A percentile compares a stretch with the other conserved stretches of the same genome.
phyloP scores from a whole-genome alignment of 2,329 filamentous ascomycete genomes.

The Xylaria sp. region DNA sequence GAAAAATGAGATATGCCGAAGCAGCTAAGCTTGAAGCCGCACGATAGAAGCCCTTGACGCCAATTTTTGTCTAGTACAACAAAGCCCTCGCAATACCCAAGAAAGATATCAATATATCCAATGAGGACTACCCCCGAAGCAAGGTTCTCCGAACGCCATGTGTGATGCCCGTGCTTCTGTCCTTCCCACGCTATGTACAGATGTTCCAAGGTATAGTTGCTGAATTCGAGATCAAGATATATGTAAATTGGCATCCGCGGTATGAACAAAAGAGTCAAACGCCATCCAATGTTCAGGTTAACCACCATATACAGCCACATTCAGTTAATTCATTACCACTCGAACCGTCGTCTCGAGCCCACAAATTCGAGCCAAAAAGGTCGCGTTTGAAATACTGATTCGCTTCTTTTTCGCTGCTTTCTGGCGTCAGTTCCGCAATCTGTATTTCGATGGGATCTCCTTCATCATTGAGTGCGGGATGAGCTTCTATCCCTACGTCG shows the following conservation, averaged over 20 bases:
- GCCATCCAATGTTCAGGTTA: slow-evolving; percentile 50
- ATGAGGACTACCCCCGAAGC: not conserved
- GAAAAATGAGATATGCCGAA: slow-evolving; percentile 22
- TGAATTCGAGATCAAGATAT: slow-evolving; percentile 18
- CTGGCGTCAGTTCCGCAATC: slow-evolving; percentile 56
- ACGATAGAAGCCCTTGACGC: slow-evolving; percentile 6
- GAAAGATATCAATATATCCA: slow-evolving; percentile 5
- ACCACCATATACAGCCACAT: slow-evolving; percentile 66
- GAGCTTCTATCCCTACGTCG: slow-evolving; percentile 51
- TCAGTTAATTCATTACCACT: slow-evolving; percentile 55
- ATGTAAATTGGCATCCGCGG: slow-evolving; percentile 1
- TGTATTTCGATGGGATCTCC: slow-evolving; percentile 56
- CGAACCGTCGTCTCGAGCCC: slow-evolving; percentile 28
- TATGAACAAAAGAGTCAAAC: slow-evolving; percentile 16
- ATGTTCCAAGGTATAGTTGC: slow-evolving; percentile 6
- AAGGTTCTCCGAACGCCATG: slow-evolving; percentile 28
- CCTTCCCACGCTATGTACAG: slow-evolving; percentile 36
- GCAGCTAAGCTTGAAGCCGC: slow-evolving; percentile 11
- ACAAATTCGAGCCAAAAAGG: slow-evolving; percentile 15
- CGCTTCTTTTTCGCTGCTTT: slow-evolving; percentile 26
- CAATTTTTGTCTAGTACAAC: slow-evolving; percentile 33
- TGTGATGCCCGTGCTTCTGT: slow-evolving; percentile 28
- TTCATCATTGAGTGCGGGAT: slow-evolving; percentile 50
- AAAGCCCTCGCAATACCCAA: slow-evolving; percentile 10
- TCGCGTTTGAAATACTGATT: slow-evolving; percentile 6